phyloP scores from a whole-genome alignment of 352 stramenopile genomes.

The Pythium brassicae region DNA sequence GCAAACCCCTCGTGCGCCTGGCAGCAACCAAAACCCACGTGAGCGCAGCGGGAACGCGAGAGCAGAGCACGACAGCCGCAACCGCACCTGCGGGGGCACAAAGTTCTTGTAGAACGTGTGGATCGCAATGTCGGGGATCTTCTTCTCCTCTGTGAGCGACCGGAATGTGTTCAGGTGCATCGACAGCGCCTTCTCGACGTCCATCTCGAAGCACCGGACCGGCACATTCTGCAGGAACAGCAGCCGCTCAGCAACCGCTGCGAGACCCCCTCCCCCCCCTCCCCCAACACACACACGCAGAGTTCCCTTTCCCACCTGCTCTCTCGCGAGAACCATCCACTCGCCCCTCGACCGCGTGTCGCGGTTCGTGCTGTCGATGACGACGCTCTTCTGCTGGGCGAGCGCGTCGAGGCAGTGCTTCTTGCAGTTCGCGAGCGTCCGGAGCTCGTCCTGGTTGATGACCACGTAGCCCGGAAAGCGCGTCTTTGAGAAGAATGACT shows the following conservation, averaged over 20 bases:
- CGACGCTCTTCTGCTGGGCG: conserved; percentile 56
- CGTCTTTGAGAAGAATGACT: conserved; percentile 54
- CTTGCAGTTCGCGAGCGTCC: conserved; percentile 74
- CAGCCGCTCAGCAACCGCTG: neutral
- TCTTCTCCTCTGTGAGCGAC: conserved; percentile 62
- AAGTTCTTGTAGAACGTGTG: conserved; percentile 87
- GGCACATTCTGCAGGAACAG: conserved; percentile 30
- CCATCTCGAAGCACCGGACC: conserved; percentile 75
- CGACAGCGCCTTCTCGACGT: conserved; percentile 65
- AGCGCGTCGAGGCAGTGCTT: conserved; percentile 54
- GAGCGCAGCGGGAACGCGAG: neutral
- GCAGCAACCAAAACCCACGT: neutral
- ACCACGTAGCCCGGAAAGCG: conserved; percentile 49
- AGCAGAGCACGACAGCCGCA: neutral
- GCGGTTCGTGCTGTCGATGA: conserved; percentile 86
- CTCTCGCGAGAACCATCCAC: conserved; percentile 67
- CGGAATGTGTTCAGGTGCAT: conserved; percentile 87
- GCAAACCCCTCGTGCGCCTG: conserved; percentile 73
- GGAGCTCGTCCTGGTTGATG: conserved; percentile 86
- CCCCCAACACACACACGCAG: neutral
- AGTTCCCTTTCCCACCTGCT: conserved; percentile 57
- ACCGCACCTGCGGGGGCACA: conserved; percentile 33
- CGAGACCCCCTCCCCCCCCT: neutral
- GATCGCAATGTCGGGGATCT: conserved; percentile 84
- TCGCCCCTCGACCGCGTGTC: conserved; percentile 52